A percentile compares a stretch with the other conserved stretches of the same genome.
These are phyloP conservation scores for Colletotrichum somersetense DNA, from an alignment of 2,329 filamentous ascomycete genomes.

Conservation along the genomic window DNA sequence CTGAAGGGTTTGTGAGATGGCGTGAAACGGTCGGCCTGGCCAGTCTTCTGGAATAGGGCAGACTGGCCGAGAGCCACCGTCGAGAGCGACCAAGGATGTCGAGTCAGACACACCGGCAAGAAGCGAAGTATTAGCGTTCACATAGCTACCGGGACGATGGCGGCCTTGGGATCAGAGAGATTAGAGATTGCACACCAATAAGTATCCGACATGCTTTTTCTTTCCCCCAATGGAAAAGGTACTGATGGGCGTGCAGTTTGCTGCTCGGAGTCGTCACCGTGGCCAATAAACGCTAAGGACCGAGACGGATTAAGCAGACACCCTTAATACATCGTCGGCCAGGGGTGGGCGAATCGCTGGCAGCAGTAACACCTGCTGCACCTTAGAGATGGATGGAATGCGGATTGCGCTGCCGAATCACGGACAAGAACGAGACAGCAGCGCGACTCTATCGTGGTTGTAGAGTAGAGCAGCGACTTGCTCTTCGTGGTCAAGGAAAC, in stretches of 20 bases:
- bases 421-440: not conserved
- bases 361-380: constrained; percentile 1
- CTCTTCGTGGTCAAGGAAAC: constrained; percentile 22
- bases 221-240: not conserved
- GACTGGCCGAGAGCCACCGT: constrained; percentile 5
- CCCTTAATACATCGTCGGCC: not conserved
- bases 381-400: constrained; percentile 9
- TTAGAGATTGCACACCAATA: constrained; percentile 1
- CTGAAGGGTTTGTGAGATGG: constrained; percentile 19
- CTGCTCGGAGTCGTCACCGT: constrained; percentile 3
- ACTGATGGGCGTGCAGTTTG: not conserved
- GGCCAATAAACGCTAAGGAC: not conserved
- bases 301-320: not conserved
- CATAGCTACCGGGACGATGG: not conserved
- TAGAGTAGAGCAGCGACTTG: constrained; percentile 20
- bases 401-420: constrained; percentile 22
- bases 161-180: not conserved
- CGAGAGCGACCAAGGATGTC: constrained; percentile 2
- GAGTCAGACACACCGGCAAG: constrained; percentile 8
- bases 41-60: constrained; percentile 18
- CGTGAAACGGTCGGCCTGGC: constrained; percentile 21
- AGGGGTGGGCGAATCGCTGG: constrained; percentile 3
- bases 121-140: constrained; percentile 13
- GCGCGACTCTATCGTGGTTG: constrained; percentile 5
- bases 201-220: not conserved